Percentiles rank a stretch among this genome's conserved stretches.
These are phyloP conservation scores for Cytospora schulzeri DNA, from an alignment of 2,329 filamentous ascomycete species.

Conservation along the genomic window DNA sequence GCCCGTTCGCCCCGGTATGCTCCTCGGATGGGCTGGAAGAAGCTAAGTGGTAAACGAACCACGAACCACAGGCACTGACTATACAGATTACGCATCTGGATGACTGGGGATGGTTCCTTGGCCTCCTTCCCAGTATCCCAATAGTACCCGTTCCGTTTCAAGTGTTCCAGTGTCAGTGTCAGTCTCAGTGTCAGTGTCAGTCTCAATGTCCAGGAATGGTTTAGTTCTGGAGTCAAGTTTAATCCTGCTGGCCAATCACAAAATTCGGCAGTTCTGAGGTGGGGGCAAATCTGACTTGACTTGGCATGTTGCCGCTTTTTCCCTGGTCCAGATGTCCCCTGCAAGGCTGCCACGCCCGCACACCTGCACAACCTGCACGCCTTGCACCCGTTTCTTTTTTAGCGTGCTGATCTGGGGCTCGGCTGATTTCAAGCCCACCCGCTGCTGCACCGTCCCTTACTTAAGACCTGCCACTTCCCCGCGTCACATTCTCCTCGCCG, in stretches of 20 bases:
- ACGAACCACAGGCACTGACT: too few relatives aligned
- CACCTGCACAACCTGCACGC: not conserved
- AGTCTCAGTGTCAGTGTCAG: not conserved
- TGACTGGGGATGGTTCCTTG: too few relatives aligned
- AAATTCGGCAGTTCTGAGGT: conserved; percentile 13
- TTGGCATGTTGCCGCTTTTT: not conserved
- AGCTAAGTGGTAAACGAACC: too few relatives aligned
- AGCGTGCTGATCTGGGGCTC: conserved; percentile 22
- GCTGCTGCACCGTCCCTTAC: conserved; percentile 20
- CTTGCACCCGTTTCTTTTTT: not conserved
- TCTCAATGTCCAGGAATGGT: conserved; percentile 1
- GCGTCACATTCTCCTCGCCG: conserved; percentile 21
- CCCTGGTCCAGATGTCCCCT: not conserved
- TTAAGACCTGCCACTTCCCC: conserved; percentile 26
- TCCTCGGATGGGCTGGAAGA: not conserved
- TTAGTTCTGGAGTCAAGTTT: not conserved
- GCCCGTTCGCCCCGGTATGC: not conserved
- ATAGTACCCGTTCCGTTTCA: too few relatives aligned
- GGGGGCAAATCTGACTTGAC: conserved; percentile 2
- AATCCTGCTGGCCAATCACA: conserved; percentile 4
- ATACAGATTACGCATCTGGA: too few relatives aligned
- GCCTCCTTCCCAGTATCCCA: too few relatives aligned
- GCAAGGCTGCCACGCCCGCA: not conserved
- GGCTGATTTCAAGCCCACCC: conserved; percentile 23
- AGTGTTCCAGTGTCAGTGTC: not conserved